Evolutionary conservation across 345 rosid species (phyloP).

Genomic region (Eucalyptus pauciflora): DNA sequence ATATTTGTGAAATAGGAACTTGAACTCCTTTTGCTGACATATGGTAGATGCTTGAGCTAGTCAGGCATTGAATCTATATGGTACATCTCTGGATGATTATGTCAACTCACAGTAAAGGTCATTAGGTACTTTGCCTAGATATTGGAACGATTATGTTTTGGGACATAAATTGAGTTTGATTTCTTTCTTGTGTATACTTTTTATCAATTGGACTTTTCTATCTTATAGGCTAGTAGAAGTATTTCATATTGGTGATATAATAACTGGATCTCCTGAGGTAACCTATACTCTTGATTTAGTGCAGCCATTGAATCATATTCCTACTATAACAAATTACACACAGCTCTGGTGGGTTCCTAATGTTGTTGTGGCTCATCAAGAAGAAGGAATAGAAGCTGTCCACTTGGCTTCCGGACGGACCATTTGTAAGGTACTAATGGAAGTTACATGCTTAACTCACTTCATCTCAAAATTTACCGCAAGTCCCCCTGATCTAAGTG

Average conservation of each 20-base stretch:
- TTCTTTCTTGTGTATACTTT: neutral
- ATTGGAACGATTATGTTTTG: neutral
- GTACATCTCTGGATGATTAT: neutral
- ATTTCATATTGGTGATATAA: neutral
- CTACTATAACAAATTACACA: conserved; percentile 91
- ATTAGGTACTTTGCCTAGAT: neutral
- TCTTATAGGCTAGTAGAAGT: neutral
- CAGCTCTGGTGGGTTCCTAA: conserved; percentile 99
- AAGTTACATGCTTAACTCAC: neutral
- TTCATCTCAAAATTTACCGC: neutral
- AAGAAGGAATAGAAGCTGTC: conserved; percentile 95
- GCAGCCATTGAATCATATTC: conserved; percentile 63
- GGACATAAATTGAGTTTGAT: neutral
- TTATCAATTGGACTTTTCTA: neutral
- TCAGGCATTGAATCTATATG: neutral
- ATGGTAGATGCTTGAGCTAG: neutral
- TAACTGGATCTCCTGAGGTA: neutral
- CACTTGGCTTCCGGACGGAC: conserved; percentile 95
- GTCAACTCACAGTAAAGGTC: neutral
- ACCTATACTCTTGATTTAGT: neutral
- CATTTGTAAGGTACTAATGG: conserved; percentile 60
- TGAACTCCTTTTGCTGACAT: neutral
- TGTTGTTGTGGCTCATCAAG: conserved; percentile 93
- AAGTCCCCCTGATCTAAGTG: neutral
- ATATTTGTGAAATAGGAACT: neutral